A percentile compares a stretch with the other conserved stretches of the same genome.
These are phyloP conservation scores for Aspergillus cejpii DNA, from an alignment of 2,329 filamentous ascomycete genomes.

Conservation along the genomic window DNA sequence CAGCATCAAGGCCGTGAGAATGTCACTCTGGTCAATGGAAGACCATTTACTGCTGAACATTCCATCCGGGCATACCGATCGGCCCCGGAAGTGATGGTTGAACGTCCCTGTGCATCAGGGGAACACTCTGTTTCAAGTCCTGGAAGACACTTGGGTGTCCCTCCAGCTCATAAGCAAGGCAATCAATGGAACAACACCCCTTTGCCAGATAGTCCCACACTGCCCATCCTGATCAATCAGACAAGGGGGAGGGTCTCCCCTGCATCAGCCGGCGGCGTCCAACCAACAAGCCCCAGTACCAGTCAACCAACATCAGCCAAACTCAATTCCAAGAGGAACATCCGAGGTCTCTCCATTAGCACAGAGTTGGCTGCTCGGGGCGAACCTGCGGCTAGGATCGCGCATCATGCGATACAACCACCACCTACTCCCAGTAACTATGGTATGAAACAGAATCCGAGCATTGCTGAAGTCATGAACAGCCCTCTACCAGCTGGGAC, in stretches of 20 bases:
- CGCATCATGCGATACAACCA: conserved; percentile 33
- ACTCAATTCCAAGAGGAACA: conserved; percentile 31
- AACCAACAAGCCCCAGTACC: conserved; percentile 3
- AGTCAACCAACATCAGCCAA: conserved; percentile 16
- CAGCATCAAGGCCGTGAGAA: background rate
- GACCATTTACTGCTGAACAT: background rate
- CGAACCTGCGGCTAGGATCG: conserved; percentile 27
- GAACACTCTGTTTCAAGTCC: conserved; percentile 11
- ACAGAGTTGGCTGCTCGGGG: conserved; percentile 32
- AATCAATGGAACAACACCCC: conserved; percentile 28
- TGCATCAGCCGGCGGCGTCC: conserved; percentile 9
- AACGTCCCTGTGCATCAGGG: conserved; percentile 9
- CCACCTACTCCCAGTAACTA: conserved; percentile 29
- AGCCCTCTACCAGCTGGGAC: conserved; percentile 31
- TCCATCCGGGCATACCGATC: conserved; percentile 27
- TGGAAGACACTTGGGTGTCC: conserved; percentile 25
- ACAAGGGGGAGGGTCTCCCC: background rate
- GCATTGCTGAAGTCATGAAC: conserved; percentile 40
- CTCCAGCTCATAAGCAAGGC: conserved; percentile 29
- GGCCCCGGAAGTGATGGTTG: conserved; percentile 26
- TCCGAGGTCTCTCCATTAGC: conserved; percentile 38
- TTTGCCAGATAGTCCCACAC: conserved; percentile 32
- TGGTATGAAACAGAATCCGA: conserved; percentile 26
- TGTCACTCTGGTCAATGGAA: too few species aligned
- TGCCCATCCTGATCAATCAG: conserved; percentile 20